Conservation (phyloP, 805 yeast genomes). For the Zygosaccharomyces pseudorouxii region DNA sequence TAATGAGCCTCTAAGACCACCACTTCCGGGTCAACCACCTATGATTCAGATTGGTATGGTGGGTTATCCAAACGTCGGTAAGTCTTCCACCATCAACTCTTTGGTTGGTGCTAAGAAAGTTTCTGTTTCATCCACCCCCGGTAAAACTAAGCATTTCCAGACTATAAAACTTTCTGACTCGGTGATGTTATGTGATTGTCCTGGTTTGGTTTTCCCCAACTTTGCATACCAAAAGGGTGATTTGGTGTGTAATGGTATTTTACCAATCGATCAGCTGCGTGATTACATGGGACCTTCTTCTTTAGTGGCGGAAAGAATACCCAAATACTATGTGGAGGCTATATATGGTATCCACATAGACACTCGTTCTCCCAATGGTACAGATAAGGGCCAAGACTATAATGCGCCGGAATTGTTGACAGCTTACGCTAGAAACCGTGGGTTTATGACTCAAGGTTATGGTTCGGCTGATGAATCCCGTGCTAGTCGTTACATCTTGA, state of each 20-base stretch:
- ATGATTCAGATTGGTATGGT: conserved; percentile 88
- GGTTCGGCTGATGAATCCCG: conserved; percentile 96
- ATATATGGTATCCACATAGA: conserved; percentile 88
- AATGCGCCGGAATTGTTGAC: conserved; percentile 83
- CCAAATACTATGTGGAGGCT: conserved; percentile 84
- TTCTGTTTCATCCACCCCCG: conserved; percentile 98
- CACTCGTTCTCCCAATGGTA: conserved; percentile 70
- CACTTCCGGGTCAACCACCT: conserved; percentile 54
- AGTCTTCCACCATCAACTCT: conserved; percentile 97
- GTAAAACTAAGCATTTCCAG: conserved; percentile 98
- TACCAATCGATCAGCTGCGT: conserved; percentile 94
- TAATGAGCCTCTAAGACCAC: conserved; percentile 45
- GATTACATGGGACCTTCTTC: conserved; percentile 88
- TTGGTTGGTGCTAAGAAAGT: conserved; percentile 94
- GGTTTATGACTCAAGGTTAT: conserved; percentile 94
- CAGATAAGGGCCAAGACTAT: conserved; percentile 73
- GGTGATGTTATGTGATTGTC: conserved; percentile 93
- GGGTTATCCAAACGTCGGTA: conserved; percentile 96
- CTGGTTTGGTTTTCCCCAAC: conserved; percentile 97
- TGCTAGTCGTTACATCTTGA: conserved; percentile 85
- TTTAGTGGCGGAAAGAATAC: conserved; percentile 80
- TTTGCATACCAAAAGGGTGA: conserved; percentile 96
- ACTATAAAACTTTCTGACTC: conserved; percentile 80
- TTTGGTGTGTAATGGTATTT: conserved; percentile 95
- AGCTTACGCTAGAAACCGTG: conserved; percentile 94